These are phyloP conservation scores for Termitomyces sp. DNA, from an alignment of 768 basidiomycete species.

Conservation along the genomic window DNA sequence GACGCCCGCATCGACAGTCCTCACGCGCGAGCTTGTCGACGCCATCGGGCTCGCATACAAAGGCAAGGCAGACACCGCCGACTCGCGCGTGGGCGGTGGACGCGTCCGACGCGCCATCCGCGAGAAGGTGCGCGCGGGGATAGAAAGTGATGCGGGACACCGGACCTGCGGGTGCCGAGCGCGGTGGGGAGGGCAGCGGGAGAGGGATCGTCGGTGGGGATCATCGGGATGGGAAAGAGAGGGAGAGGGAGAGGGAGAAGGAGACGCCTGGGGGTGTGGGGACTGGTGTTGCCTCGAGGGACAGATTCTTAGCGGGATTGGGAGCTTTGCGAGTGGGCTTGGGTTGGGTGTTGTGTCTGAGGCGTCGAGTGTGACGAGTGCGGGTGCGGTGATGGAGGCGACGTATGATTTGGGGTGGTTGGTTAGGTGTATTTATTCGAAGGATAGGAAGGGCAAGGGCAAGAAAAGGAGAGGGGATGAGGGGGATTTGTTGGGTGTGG, in stretches of 20 bases:
- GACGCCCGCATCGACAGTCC: conserved; percentile 23
- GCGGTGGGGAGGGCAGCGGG: conserved; percentile 20
- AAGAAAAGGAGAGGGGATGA: conserved; percentile 22
- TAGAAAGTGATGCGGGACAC: conserved; percentile 27
- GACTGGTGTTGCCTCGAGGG: conserved; percentile 24
- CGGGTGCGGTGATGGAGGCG: conserved; percentile 41
- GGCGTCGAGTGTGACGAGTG: conserved; percentile 23
- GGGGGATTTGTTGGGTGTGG: conserved; percentile 17
- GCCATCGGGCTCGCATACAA: conserved; percentile 49
- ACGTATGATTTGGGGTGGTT: conserved; percentile 55
- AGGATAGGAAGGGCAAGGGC: conserved; percentile 26
- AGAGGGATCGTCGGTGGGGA: conserved; percentile 14
- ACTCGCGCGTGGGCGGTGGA: conserved; percentile 52
- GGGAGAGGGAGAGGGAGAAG: conserved; percentile 8
- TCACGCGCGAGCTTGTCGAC: conserved; percentile 47
- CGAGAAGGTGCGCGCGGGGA: conserved; percentile 43
- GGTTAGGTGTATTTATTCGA: conserved; percentile 41
- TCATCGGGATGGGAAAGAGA: not conserved
- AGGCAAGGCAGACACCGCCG: conserved; percentile 41
- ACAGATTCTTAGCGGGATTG: conserved; percentile 42
- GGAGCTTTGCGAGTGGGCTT: conserved; percentile 38
- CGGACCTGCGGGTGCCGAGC: not conserved
- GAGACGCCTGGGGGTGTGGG: conserved; percentile 13
- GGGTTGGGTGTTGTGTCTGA: conserved; percentile 36
- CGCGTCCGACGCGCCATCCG: conserved; percentile 50